A percentile compares a stretch with the other conserved stretches of the same genome.
Evolutionary conservation across 495 filamentous ascomycete species (phyloP).

Genomic region (Pyrenopolyporus hunteri): DNA sequence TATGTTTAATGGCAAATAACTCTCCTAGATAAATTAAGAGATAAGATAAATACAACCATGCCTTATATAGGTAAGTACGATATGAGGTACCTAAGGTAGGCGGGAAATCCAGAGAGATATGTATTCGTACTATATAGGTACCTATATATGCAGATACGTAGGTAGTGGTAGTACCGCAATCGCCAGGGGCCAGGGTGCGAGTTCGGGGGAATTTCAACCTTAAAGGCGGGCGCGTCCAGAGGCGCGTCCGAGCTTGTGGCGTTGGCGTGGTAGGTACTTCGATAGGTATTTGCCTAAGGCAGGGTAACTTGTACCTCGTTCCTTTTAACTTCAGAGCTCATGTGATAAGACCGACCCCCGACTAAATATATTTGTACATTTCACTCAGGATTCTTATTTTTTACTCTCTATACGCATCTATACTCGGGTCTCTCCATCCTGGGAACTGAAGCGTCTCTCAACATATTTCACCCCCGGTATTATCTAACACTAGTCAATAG

Average conservation of each 20-base stretch:
- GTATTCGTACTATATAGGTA: background rate
- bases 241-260: constrained; percentile 34
- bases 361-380: background rate
- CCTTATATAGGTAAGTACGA: too few species aligned
- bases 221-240: constrained; percentile 30
- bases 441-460: too few species aligned
- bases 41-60: too few species aligned
- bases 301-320: background rate
- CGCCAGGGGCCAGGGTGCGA: constrained; percentile 24
- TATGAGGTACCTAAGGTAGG: background rate
- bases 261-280: background rate
- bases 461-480: too few species aligned
- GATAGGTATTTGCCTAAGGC: background rate
- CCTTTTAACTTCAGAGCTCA: background rate
- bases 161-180: background rate
- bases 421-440: too few species aligned
- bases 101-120: too few species aligned
- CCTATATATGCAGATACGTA: background rate
- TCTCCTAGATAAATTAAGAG: too few species aligned
- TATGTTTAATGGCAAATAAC: too few species aligned
- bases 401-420: too few species aligned
- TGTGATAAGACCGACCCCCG: constrained; percentile 1
- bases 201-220: constrained; percentile 24
- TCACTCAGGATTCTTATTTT: too few species aligned
- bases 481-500: background rate